Evolutionary conservation across 2,329 filamentous ascomycete species (phyloP).

Genomic region (Leptographium lundbergii): DNA sequence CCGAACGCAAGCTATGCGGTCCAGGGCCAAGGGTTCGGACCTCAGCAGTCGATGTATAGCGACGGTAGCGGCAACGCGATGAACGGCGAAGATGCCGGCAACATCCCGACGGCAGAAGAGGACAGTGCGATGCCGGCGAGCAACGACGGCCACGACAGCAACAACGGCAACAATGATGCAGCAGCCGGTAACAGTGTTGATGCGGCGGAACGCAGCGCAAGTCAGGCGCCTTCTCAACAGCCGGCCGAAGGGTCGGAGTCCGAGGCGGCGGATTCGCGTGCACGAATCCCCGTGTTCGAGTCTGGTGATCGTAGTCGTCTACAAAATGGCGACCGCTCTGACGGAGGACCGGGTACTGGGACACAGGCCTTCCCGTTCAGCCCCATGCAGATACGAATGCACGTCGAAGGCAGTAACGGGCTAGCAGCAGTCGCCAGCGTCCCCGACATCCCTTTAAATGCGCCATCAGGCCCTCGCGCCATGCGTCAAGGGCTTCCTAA

Average conservation of each 20-base stretch:
- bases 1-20: background rate
- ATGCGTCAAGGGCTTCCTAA: constrained; percentile 85
- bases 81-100: background rate
- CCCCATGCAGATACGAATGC: background rate
- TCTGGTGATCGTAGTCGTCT: background rate
- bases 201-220: background rate
- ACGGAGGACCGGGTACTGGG: background rate
- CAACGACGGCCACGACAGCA: background rate
- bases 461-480: constrained; percentile 85
- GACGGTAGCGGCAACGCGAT: background rate
- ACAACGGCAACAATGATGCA: constrained; percentile 8
- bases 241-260: background rate
- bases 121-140: background rate
- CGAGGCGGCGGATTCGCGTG: background rate
- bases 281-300: constrained; percentile 5
- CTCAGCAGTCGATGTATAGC: background rate
- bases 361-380: background rate
- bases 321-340: background rate
- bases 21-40: constrained; percentile 1
- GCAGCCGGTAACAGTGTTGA: constrained; percentile 17
- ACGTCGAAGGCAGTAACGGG: background rate
- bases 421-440: constrained; percentile 7
- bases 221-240: too few species aligned
- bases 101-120: background rate
- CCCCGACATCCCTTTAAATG: constrained; percentile 47